phyloP scores from a whole-genome alignment of 2,329 filamentous ascomycete genomes.

The Trematosphaeria pertusa region DNA sequence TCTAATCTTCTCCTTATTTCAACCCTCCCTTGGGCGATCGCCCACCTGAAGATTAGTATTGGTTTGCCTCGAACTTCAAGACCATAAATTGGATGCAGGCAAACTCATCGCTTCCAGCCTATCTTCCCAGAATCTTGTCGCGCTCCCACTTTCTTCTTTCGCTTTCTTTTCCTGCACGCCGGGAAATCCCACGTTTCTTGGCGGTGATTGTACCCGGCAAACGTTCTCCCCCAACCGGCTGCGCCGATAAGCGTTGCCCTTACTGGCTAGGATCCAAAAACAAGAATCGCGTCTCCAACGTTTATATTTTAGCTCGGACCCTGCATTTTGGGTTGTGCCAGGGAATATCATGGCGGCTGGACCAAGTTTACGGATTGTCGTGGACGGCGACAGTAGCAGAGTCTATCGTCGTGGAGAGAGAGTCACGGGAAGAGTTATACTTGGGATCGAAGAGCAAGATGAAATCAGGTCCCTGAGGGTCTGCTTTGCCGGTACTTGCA shows the following conservation, averaged over 20 bases:
- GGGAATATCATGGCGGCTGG: slow-evolving; percentile 30
- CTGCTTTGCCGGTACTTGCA: slow-evolving; percentile 39
- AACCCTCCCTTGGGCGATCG: no score
- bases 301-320: slow-evolving; percentile 32
- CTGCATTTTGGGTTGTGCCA: slow-evolving; percentile 32
- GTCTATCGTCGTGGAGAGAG: slow-evolving; percentile 41
- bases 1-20: neutral
- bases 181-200: slow-evolving; percentile 38
- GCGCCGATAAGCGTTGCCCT: slow-evolving; percentile 38
- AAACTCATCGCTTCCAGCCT: slow-evolving; percentile 17
- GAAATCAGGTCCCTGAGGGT: slow-evolving; percentile 37
- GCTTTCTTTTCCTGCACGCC: slow-evolving; percentile 33
- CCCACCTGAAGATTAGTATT: no score
- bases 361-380: slow-evolving; percentile 35
- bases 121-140: slow-evolving; percentile 21
- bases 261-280: slow-evolving; percentile 14
- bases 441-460: slow-evolving; percentile 35
- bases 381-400: slow-evolving; percentile 39
- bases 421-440: slow-evolving; percentile 42
- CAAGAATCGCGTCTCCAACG: slow-evolving; percentile 9
- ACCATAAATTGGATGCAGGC: neutral
- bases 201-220: slow-evolving; percentile 36
- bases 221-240: slow-evolving; percentile 36
- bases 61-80: no score
- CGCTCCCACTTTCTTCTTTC: slow-evolving; percentile 29